These are phyloP conservation scores for Suillus americanus DNA, from an alignment of 768 basidiomycete species.

Conservation along the genomic window DNA sequence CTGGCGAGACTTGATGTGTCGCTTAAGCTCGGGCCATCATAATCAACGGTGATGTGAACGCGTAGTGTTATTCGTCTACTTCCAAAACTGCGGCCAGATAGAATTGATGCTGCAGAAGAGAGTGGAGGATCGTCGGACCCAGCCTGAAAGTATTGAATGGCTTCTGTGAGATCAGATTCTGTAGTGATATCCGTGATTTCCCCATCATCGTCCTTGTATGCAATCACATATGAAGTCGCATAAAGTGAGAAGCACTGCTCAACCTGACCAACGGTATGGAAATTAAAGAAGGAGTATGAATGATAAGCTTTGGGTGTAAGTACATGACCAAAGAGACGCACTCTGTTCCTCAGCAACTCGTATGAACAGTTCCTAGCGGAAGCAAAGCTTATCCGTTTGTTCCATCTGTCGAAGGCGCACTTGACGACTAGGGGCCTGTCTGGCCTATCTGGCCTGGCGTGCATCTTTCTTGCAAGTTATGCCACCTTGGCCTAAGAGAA, in stretches of 20 bases:
- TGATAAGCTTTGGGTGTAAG: constrained; percentile 1
- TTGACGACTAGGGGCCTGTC: constrained; percentile 82
- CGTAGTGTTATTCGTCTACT: constrained; percentile 73
- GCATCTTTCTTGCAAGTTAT: constrained; percentile 24
- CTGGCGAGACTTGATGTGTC: constrained; percentile 84
- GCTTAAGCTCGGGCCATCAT: constrained; percentile 88
- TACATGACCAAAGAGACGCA: constrained; percentile 33
- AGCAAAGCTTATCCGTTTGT: constrained; percentile 76
- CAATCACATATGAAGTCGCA: constrained; percentile 66
- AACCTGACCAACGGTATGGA: constrained; percentile 47
- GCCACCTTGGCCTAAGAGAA: not conserved
- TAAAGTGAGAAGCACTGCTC: constrained; percentile 82
- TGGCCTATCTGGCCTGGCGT: constrained; percentile 66
- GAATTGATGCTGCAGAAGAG: constrained; percentile 72
- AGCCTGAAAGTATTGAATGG: constrained; percentile 82
- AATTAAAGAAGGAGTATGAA: not conserved
- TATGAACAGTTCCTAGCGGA: constrained; percentile 80
- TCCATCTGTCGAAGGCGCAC: constrained; percentile 73
- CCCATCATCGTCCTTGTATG: constrained; percentile 88
- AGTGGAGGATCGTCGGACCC: constrained; percentile 69
- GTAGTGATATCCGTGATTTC: constrained; percentile 68
- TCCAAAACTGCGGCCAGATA: constrained; percentile 63
- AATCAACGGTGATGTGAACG: constrained; percentile 79
- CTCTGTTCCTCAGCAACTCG: constrained; percentile 70
- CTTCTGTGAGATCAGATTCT: constrained; percentile 80